Base-by-base conservation (phyloP, 1,284 basidiomycete genomes). In the Athelia psychrophila region DNA sequence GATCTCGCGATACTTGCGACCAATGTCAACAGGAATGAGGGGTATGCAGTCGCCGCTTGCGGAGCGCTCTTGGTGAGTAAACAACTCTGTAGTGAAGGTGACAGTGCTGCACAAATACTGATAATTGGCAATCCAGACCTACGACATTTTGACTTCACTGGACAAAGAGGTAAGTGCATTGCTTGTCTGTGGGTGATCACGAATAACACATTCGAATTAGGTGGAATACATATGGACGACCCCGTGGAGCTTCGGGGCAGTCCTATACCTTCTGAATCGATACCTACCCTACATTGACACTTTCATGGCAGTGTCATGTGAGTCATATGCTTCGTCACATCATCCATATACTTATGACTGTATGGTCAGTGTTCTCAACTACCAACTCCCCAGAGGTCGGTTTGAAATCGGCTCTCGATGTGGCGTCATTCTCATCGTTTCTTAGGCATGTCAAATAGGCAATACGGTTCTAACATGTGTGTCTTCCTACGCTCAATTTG, bases 201-300 rank as follows among this genome's bases (percentile, higher is more conserved):
- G 36, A 27, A 35, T 46, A 45, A 27, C 22, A 20, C 51, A 13
- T 13, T 13, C 13, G 38, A 16, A 8, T 22, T 22, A 75, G 73
- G 57, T 76, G 27, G 61, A 65, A 32, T 67, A 70, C 50, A 67
- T 74, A 24, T 76, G 73, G 74, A 63, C 59, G 22, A 56, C 58
- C 24, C 64, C 68, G 6, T 66, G 69, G 60, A 61, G 66, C 2
- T 54, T 69, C 20, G 68, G 71, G 33, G 68, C 69, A 9, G 38
- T 68, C 13, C 59, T 75, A 15, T 75, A 73, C 58, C 57, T 72
- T 30, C 51, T 72, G 18, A 76, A 76, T 55, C 69, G 74, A 44
- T 75, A 76, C 54, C 58, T 71, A 38, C 74, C 74, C 2, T 74
- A 75, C 54, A 54, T 75, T 22, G 73, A 75, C 53, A 73, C 69